These are phyloP conservation scores for Fusarium newnesense DNA, from an alignment of 2,329 filamentous ascomycete genomes.

Conservation along the genomic window DNA sequence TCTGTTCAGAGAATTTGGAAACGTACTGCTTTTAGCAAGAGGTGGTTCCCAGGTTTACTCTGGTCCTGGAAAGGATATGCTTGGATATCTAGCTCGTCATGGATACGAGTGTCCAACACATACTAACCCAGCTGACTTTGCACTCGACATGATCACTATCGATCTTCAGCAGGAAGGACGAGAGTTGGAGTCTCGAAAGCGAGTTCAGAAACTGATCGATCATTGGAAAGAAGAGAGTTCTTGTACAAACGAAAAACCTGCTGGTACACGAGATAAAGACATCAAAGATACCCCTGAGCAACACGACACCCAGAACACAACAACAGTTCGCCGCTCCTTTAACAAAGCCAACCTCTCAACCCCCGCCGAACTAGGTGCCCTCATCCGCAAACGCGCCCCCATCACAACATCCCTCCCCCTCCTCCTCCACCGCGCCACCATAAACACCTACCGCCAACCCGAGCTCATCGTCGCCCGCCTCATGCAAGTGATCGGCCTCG, in stretches of 20 bases:
- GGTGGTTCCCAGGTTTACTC: constrained; percentile 76
- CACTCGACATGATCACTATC: constrained; percentile 79
- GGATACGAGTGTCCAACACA: constrained; percentile 74
- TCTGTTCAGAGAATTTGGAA: constrained; percentile 76
- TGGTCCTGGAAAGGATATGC: constrained; percentile 71
- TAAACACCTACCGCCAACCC: constrained; percentile 76
- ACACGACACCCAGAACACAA: not conserved
- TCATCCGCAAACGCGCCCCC: constrained; percentile 71
- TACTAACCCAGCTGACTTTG: constrained; percentile 82
- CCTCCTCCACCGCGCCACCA: constrained; percentile 72
- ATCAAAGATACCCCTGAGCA: constrained; percentile 23
- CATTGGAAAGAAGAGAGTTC: constrained; percentile 59
- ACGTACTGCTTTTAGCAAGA: constrained; percentile 75
- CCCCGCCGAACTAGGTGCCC: constrained; percentile 76
- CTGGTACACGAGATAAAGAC: constrained; percentile 45
- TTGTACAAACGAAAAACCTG: constrained; percentile 32
- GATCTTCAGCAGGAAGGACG: constrained; percentile 73
- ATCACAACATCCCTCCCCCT: constrained; percentile 73
- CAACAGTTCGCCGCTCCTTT: constrained; percentile 55
- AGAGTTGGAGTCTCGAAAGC: constrained; percentile 70
- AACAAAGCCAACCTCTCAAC: constrained; percentile 64
- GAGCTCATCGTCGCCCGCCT: constrained; percentile 71
- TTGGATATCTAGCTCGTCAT: constrained; percentile 68
- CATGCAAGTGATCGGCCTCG: constrained; percentile 74
- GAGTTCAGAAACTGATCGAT: constrained; percentile 69